Evolutionary conservation across 164 flowering plant genomes (phyloP), one percentile per base, ranked within the genome.

Genomic region (Amborella trichopoda): DNA sequence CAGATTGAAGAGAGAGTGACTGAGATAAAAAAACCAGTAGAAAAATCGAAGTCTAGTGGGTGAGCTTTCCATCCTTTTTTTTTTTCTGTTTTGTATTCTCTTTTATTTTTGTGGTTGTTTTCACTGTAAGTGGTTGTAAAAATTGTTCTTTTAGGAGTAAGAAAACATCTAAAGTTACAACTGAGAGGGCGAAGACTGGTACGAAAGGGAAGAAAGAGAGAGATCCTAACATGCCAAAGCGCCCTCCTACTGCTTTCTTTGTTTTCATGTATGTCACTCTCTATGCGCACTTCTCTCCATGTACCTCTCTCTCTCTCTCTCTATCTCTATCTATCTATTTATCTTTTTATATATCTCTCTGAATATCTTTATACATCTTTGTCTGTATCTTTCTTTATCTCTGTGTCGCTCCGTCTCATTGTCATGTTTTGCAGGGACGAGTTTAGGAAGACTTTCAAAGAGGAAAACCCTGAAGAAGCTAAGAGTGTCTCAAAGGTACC

Each of bases 241-340:
- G 96, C 14, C 94, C 96, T 55, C 75, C 71, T 14, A 78, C 88
- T 48, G 94, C 95, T 3, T 91, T 80, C 68, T 91, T 91, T 19
- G 4, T 81, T 48, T 87, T 91, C 81, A 65, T 91, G 99, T 91
- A 70, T 23, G 26, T 23, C 6, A 16, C 32, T 40, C 5, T 21
- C 4, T 52, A n/a, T 25, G 6, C 8, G n/a, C n/a, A n/a, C n/a
- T n/a, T n/a, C n/a, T n/a, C n/a, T n/a, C n/a, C n/a, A n/a, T n/a
- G n/a, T n/a, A n/a, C 13, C 4, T 19, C 40, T 42, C 2, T 6
- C 8, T 23, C 8, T 20, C 8, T 18, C 17, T 5, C 42, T 46
- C 2, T 6, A 13, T 21, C 6, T 13, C 25, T 14, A 40, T 6
- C 2, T 9, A 14, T 49, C 48, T 54, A 26, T 39, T n/a, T n/a